Percentiles rank a stretch among this genome's conserved stretches.
Conservation (phyloP, 2,329 filamentous ascomycete genomes). For the Phaeoacremonium minimum region DNA sequence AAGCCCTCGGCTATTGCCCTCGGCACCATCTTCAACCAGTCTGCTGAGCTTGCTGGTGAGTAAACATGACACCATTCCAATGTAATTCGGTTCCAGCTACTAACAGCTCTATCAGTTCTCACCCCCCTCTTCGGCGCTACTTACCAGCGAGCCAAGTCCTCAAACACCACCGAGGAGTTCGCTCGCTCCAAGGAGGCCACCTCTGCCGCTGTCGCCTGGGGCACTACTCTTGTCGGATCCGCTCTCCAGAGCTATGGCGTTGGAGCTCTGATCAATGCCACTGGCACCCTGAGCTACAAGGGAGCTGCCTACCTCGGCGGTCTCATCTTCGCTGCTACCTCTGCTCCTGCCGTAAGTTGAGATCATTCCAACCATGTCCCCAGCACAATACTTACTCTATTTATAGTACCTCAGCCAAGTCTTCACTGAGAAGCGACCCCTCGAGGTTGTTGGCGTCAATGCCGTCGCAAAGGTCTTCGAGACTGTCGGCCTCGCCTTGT, state of each 20-base stretch:
- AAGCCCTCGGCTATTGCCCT: slow-evolving; percentile 98
- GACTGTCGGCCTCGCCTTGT: slow-evolving; percentile 85
- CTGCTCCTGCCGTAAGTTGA: slow-evolving; percentile 76
- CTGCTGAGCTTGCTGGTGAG: slow-evolving; percentile 68
- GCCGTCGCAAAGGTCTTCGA: slow-evolving; percentile 82
- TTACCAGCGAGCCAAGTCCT: slow-evolving; percentile 85
- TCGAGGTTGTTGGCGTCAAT: slow-evolving; percentile 86
- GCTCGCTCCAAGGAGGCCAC: slow-evolving; percentile 88
- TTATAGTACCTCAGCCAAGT: slow-evolving; percentile 77
- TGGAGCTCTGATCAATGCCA: slow-evolving; percentile 88
- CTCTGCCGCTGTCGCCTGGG: slow-evolving; percentile 83
- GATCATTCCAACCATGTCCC: background rate
- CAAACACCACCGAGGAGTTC: slow-evolving; percentile 97
- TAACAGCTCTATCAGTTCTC: too few species aligned
- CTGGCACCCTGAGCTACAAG: slow-evolving; percentile 93
- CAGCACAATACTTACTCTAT: slow-evolving; percentile 10
- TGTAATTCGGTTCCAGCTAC: too few species aligned
- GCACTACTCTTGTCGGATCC: slow-evolving; percentile 83
- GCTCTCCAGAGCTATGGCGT: slow-evolving; percentile 87
- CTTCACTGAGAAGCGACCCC: slow-evolving; percentile 84
- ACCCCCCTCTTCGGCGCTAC: slow-evolving; percentile 89
- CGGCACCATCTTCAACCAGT: slow-evolving; percentile 94
- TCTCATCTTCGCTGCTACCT: slow-evolving; percentile 87
- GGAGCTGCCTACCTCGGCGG: slow-evolving; percentile 89
- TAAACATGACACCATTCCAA: too few species aligned